These are phyloP conservation scores for Metschnikowia dekortorum DNA, from an alignment of 805 yeast species.

Conservation along the genomic window DNA sequence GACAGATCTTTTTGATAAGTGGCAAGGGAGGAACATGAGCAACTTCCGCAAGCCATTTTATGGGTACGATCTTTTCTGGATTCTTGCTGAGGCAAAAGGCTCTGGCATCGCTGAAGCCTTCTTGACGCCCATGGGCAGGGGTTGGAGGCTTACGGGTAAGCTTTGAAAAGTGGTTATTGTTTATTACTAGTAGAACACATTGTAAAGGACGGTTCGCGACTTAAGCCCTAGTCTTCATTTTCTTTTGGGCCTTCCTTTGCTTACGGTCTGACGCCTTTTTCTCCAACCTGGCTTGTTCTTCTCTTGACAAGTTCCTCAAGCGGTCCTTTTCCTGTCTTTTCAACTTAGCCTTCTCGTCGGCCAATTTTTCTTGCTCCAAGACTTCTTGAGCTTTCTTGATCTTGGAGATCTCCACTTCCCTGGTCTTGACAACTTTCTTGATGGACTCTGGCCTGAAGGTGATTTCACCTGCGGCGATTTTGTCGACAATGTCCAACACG, in stretches of 20 bases:
- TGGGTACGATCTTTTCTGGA: slow-evolving; percentile 49
- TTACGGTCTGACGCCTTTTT: slow-evolving; percentile 78
- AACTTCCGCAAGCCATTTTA: slow-evolving; percentile 45
- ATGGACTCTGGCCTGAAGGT: slow-evolving; percentile 70
- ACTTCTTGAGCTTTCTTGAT: slow-evolving; percentile 66
- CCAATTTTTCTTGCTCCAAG: slow-evolving; percentile 60
- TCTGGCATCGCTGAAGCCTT: slow-evolving; percentile 50
- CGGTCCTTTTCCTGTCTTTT: slow-evolving; percentile 61
- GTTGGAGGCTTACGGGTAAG: slow-evolving; percentile 55
- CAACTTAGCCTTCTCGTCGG: slow-evolving; percentile 66
- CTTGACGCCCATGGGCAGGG: slow-evolving; percentile 51
- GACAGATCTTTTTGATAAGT: slow-evolving; percentile 37
- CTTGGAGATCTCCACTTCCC: slow-evolving; percentile 70
- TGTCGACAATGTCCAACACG: slow-evolving; percentile 57
- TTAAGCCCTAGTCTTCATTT: slow-evolving; percentile 46
- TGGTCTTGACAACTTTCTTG: slow-evolving; percentile 70
- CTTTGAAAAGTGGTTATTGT: slow-evolving; percentile 15
- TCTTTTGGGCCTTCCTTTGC: slow-evolving; percentile 66
- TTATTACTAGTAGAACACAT: neutral
- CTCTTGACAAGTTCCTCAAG: slow-evolving; percentile 56
- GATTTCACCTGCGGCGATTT: slow-evolving; percentile 43
- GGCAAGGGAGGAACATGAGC: slow-evolving; percentile 41
- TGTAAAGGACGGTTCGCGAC: neutral
- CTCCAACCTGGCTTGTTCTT: slow-evolving; percentile 74
- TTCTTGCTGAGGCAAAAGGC: slow-evolving; percentile 48